Percentiles rank a stretch among this genome's conserved stretches.
phyloP scores from a whole-genome alignment of 2,329 filamentous ascomycete species.

The Monosporascus sp. region DNA sequence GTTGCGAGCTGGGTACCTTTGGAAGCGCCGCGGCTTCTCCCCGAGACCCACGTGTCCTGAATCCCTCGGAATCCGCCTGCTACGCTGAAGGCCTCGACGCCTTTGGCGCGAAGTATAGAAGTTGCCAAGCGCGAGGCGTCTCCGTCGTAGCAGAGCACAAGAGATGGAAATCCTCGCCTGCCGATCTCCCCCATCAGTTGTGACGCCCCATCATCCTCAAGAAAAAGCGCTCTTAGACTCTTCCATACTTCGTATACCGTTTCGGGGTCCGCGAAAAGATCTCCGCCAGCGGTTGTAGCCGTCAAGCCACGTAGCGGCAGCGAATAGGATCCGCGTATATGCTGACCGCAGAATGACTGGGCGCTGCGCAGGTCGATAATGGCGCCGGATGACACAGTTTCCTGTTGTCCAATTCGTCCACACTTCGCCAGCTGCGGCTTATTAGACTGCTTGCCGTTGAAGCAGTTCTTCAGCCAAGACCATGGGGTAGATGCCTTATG shows the following conservation, averaged over 20 bases:
- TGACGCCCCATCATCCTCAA: constrained; percentile 23
- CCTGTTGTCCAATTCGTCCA: no score
- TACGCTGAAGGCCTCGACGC: constrained; percentile 41
- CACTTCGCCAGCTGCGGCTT: constrained; percentile 13
- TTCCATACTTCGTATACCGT: constrained; percentile 43
- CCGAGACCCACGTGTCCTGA: no score
- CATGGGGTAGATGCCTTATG: no score
- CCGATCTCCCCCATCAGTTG: constrained; percentile 16
- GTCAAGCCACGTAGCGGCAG: not conserved
- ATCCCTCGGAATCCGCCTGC: constrained; percentile 31
- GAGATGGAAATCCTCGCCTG: constrained; percentile 27
- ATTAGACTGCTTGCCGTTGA: not conserved
- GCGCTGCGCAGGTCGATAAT: constrained; percentile 43
- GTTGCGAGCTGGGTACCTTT: no score
- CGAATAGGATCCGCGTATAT: constrained; percentile 39
- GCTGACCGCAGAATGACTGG: constrained; percentile 34
- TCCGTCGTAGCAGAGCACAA: constrained; percentile 50
- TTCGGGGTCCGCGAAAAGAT: constrained; percentile 25
- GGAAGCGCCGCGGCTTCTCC: no score
- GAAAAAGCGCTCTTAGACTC: constrained; percentile 33
- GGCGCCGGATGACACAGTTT: constrained; percentile 11
- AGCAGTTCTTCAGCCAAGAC: no score
- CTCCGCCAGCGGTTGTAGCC: no score
- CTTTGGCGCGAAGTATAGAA: constrained; percentile 48
- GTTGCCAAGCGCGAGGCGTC: constrained; percentile 50